phyloP scores from a whole-genome alignment of 495 filamentous ascomycete genomes.

The Penicillium cataractarum region DNA sequence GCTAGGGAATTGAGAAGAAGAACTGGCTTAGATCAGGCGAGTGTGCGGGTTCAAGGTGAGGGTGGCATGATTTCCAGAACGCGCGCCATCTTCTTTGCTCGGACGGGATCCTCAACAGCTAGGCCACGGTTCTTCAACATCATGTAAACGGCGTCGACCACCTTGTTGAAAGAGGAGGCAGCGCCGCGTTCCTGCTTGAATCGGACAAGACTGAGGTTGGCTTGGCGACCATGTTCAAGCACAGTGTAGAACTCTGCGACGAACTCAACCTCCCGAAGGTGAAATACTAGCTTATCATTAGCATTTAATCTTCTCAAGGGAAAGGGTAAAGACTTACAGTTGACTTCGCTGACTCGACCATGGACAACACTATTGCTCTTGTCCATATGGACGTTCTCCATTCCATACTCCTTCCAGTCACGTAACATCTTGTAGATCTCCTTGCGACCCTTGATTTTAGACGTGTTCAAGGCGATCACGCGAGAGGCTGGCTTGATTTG shows the following conservation, averaged over 20 bases:
- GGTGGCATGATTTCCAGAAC: constrained; percentile 39
- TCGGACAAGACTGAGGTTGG: constrained; percentile 73
- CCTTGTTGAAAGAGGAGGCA: constrained; percentile 79
- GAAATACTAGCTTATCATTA: constrained; percentile 55
- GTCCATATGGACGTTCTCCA: constrained; percentile 74
- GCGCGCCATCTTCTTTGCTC: constrained; percentile 63
- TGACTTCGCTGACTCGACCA: constrained; percentile 71
- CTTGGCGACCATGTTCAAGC: constrained; percentile 72
- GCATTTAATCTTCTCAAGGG: neutral
- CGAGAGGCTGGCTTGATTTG: constrained; percentile 81
- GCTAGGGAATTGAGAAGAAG: constrained; percentile 1
- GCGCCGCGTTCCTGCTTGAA: constrained; percentile 89
- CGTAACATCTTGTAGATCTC: constrained; percentile 73
- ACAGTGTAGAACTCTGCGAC: constrained; percentile 82
- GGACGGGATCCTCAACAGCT: constrained; percentile 66
- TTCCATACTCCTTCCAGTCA: constrained; percentile 79
- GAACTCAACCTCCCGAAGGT: constrained; percentile 77
- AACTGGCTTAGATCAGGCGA: neutral
- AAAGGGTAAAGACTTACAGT: constrained; percentile 62
- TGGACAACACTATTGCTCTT: constrained; percentile 73
- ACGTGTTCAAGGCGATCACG: constrained; percentile 72
- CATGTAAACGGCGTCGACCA: constrained; percentile 71
- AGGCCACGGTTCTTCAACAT: constrained; percentile 62
- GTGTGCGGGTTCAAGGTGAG: constrained; percentile 9
- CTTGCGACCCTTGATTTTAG: constrained; percentile 68